Evolutionary conservation across 2,329 filamentous ascomycete genomes (phyloP).

Genomic region (Neofusicoccum ribis): DNA sequence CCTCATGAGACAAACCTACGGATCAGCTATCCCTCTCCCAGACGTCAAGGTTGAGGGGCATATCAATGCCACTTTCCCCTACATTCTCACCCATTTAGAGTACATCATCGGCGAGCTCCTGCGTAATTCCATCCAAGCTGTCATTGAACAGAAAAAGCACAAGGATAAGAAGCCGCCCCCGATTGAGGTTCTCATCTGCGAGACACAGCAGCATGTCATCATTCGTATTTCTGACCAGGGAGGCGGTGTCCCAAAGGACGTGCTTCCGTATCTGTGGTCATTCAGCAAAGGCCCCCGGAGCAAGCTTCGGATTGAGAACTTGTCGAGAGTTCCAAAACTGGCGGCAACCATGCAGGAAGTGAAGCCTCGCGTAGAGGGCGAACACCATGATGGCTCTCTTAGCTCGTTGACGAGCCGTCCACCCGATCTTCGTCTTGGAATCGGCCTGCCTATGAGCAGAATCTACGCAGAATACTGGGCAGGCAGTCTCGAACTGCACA

Average conservation of each 20-base stretch:
- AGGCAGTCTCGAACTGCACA: conserved; percentile 85
- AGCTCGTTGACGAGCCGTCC: conserved; percentile 78
- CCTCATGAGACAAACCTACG: conserved; percentile 74
- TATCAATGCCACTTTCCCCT: conserved; percentile 87
- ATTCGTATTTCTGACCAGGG: conserved; percentile 95
- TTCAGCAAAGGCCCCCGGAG: conserved; percentile 90
- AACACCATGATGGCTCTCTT: conserved; percentile 61
- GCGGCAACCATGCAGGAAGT: conserved; percentile 92
- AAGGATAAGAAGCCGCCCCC: conserved; percentile 63
- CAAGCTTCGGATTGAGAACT: conserved; percentile 75
- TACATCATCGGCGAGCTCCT: conserved; percentile 96
- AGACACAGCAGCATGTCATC: conserved; percentile 91
- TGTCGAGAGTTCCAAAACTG: conserved; percentile 84
- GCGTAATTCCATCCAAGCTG: conserved; percentile 90
- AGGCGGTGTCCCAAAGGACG: conserved; percentile 82
- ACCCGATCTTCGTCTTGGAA: conserved; percentile 83
- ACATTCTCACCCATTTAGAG: conserved; percentile 92
- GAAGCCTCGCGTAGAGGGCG: conserved; percentile 19
- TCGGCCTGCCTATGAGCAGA: conserved; percentile 88
- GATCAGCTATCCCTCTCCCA: conserved; percentile 69
- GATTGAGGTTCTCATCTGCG: conserved; percentile 92
- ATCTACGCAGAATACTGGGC: conserved; percentile 99
- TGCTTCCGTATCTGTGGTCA: conserved; percentile 90
- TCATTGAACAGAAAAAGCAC: conserved; percentile 70
- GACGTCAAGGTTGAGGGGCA: conserved; percentile 83